Evolutionary conservation across 164 flowering plant genomes (phyloP).

Genomic region (Dillenia turbinata): DNA sequence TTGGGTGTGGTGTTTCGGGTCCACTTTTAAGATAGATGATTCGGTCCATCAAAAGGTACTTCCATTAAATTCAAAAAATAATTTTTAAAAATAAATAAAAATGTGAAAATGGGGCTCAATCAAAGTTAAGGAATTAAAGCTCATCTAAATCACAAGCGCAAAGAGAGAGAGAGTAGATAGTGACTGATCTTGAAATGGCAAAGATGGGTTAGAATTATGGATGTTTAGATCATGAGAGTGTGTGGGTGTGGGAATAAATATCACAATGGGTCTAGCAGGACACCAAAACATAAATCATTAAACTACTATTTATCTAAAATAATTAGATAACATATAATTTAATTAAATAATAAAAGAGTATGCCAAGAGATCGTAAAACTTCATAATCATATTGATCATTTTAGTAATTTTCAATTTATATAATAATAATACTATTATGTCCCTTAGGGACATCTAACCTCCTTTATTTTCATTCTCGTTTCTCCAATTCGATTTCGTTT

Average conservation of each 20-base stretch:
- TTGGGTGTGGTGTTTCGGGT: conserved; percentile 11
- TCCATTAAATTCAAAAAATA: conserved; percentile 5
- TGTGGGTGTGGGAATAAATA: conserved; percentile 36
- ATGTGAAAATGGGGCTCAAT: neutral
- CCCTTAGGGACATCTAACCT: too few relatives aligned
- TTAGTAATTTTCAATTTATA: too few relatives aligned
- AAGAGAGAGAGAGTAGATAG: conserved; percentile 19
- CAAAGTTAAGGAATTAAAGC: neutral
- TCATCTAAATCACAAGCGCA: conserved; percentile 3
- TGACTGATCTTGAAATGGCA: conserved; percentile 33
- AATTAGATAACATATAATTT: too few relatives aligned
- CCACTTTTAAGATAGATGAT: neutral
- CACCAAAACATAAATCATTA: conserved; percentile 30
- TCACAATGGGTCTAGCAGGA: conserved; percentile 39
- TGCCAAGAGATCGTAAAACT: neutral
- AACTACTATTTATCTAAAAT: conserved; percentile 16
- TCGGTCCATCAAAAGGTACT: conserved; percentile 8
- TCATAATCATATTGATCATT: too few relatives aligned
- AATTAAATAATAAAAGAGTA: neutral
- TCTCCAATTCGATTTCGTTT: too few relatives aligned
- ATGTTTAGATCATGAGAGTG: conserved; percentile 12
- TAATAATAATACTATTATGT: too few relatives aligned
- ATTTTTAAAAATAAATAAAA: neutral
- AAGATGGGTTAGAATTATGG: conserved; percentile 29
- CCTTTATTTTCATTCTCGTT: too few relatives aligned